Evolutionary conservation across 2,329 filamentous ascomycete genomes (phyloP).

Genomic region (Cryphonectria nitschkei): DNA sequence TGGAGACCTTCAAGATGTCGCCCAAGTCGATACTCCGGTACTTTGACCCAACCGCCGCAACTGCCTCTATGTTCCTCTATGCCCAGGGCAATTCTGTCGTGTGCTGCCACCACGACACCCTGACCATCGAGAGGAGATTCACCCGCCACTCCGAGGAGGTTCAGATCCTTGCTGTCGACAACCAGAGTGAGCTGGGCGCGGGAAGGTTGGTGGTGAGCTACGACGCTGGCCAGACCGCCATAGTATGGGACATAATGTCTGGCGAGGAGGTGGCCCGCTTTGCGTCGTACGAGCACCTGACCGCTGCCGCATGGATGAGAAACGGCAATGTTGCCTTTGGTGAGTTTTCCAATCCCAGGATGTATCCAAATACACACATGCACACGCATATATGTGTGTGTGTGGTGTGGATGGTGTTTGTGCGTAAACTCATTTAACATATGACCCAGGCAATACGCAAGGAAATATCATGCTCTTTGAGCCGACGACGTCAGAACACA

Average conservation of each 20-base stretch:
- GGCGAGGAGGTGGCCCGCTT: conserved; percentile 92
- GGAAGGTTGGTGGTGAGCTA: conserved; percentile 91
- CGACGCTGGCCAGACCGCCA: conserved; percentile 86
- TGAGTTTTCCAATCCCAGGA: conserved; percentile 49
- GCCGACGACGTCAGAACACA: conserved; percentile 87
- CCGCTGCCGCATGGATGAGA: conserved; percentile 89
- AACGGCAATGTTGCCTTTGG: conserved; percentile 97
- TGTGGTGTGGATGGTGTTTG: too few species aligned
- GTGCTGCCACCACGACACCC: conserved; percentile 88
- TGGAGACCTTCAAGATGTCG: conserved; percentile 59
- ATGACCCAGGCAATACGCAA: conserved; percentile 75
- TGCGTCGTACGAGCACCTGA: conserved; percentile 84
- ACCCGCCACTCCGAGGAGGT: conserved; percentile 83
- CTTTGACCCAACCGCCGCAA: conserved; percentile 88
- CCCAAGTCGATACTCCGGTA: conserved; percentile 54
- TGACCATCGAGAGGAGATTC: conserved; percentile 87
- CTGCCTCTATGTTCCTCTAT: conserved; percentile 88
- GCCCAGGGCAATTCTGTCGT: conserved; percentile 81
- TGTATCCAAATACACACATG: not conserved
- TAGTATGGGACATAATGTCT: conserved; percentile 95
- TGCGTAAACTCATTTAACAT: not conserved
- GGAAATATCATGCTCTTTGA: conserved; percentile 95
- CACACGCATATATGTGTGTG: too few species aligned
- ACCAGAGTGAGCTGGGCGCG: conserved; percentile 82
- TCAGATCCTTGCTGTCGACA: conserved; percentile 84